Base-by-base conservation (phyloP, 495 filamentous ascomycete species). In the Xeromyces bisporus region DNA sequence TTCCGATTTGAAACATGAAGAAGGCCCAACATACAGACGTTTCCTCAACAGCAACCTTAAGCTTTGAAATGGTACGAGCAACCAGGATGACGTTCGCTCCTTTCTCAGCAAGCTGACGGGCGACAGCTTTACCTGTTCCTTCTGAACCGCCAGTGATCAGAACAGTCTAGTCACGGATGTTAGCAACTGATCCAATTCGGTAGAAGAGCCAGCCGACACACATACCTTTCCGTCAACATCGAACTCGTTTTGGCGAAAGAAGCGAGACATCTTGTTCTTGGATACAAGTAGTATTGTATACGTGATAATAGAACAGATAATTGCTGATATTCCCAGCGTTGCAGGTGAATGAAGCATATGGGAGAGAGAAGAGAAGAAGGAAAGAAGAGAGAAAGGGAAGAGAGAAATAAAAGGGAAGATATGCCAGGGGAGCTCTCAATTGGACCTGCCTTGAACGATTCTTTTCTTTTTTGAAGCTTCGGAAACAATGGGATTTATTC, bases 131-230 rank as follows among this genome's bases (percentile, higher is more conserved):
- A 38, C 89, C 89, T 79, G 93, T 81, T 29, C 89, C 89, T 47
- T 93, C 79, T 1, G 91, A 96, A 32, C 74, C 87, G 23, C 89
- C 89, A 8, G 89, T 97, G 32, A 97, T 62, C 14, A 96, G 55
- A 35, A 89, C 67, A 3, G 80, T 89, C 82, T 87, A 27, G 11
- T n/a, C n/a, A n/a, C n/a, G n/a, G n/a, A n/a, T n/a, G n/a, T n/a
- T n/a, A n/a, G n/a, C n/a, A n/a, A n/a, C n/a, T n/a, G n/a, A n/a
- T n/a, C n/a, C n/a, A n/a, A n/a, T 21, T 29, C 8, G 37, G 10
- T 23, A 11, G 21, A 7, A 14, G 18, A n/a, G 12, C 18, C 4
- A 28, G 35, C 6, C n/a, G 13, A n/a, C 18, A 18, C 15, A 5
- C 17, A 36, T 64, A 87, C 83, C 54, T 71, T 71, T 44, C 83